Conservation (phyloP, 768 basidiomycete species). For the Agaricus blazei region DNA sequence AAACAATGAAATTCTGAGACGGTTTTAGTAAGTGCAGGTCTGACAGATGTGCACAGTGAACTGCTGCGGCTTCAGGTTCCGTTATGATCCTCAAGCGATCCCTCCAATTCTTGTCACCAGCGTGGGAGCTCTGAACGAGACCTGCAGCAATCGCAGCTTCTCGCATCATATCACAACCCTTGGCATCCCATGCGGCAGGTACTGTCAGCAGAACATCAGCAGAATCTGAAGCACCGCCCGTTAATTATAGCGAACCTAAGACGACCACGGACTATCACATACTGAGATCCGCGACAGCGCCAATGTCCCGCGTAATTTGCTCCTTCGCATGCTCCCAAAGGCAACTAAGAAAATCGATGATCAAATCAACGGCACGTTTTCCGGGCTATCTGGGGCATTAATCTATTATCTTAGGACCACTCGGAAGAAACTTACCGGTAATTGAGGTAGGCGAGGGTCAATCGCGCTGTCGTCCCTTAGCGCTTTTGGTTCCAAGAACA, state of each 20-base stretch:
- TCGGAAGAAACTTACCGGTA: constrained; percentile 54
- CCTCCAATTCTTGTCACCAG: constrained; percentile 71
- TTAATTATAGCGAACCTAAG: constrained; percentile 1
- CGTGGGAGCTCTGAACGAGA: constrained; percentile 65
- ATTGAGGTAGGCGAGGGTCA: constrained; percentile 72
- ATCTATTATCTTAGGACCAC: background rate
- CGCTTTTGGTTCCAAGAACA: constrained; percentile 79
- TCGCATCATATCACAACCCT: constrained; percentile 81
- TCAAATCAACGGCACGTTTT: constrained; percentile 73
- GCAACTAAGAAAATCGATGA: constrained; percentile 77
- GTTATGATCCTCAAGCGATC: constrained; percentile 83
- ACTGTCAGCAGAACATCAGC: constrained; percentile 86
- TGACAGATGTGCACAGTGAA: constrained; percentile 81
- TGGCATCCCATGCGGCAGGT: constrained; percentile 89
- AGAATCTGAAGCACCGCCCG: constrained; percentile 42
- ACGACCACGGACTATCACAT: constrained; percentile 18
- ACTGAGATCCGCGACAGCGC: constrained; percentile 83
- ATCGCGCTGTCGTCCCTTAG: constrained; percentile 65
- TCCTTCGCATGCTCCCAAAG: constrained; percentile 87
- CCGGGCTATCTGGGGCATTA: constrained; percentile 43
- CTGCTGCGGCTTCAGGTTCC: constrained; percentile 82
- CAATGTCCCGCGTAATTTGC: constrained; percentile 83
- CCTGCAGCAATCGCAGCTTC: constrained; percentile 79
- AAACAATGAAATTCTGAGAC: constrained; percentile 87
- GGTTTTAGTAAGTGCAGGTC: constrained; percentile 74